Percentiles rank a stretch among this genome's conserved stretches.
Evolutionary conservation across 2,329 filamentous ascomycete species (phyloP).

Genomic region (Aspergillus puulaauensis): DNA sequence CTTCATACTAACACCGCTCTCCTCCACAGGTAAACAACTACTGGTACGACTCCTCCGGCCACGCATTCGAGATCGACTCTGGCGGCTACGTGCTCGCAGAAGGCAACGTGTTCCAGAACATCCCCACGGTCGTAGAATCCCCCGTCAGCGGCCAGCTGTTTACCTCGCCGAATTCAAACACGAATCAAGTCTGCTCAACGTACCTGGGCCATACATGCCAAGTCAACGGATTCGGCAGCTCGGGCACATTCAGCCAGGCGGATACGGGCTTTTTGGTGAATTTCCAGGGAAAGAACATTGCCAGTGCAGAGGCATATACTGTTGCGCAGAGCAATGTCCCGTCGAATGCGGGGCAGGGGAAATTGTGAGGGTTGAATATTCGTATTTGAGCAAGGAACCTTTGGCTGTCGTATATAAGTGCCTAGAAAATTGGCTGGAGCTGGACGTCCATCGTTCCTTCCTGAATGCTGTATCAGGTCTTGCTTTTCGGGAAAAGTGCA

Average conservation of each 20-base stretch:
- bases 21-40: constrained; percentile 53
- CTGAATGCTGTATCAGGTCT: too few species aligned
- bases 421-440: too few species aligned
- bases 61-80: constrained; percentile 55
- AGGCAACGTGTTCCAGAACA: constrained; percentile 60
- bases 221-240: constrained; percentile 49
- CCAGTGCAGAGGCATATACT: constrained; percentile 21
- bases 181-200: constrained; percentile 45
- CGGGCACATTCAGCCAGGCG: constrained; percentile 35
- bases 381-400: too few species aligned
- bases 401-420: too few species aligned
- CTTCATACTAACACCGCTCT: too few species aligned
- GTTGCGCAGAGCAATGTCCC: not conserved
- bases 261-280: constrained; percentile 51
- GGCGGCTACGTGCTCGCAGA: constrained; percentile 53
- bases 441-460: too few species aligned
- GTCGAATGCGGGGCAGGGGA: not conserved
- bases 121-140: constrained; percentile 38
- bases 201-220: constrained; percentile 53
- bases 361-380: not conserved
- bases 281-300: constrained; percentile 56
- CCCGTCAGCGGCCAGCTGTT: constrained; percentile 40
- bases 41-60: constrained; percentile 56
- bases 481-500: too few species aligned
- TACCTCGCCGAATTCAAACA: constrained; percentile 29